Conservation (phyloP, 139 green algal species). For the Edaphochlamys debaryana region DNA sequence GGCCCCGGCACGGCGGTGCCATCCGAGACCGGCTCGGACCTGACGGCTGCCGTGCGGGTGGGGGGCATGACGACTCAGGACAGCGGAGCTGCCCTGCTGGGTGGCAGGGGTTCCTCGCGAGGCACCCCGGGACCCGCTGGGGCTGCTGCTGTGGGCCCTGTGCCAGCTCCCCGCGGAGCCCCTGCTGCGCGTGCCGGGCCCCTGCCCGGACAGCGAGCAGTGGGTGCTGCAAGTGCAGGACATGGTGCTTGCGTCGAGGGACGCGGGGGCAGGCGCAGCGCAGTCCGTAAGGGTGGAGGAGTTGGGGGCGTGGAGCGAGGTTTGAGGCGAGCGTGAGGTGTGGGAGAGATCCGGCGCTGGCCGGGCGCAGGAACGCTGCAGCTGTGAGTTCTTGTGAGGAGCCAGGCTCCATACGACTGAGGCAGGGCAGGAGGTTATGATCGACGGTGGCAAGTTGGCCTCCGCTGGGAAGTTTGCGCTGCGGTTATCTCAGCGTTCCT, state of each 20-base stretch:
- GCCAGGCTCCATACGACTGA: too few relatives aligned
- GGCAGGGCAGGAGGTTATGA: too few relatives aligned
- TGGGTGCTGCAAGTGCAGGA: slow-evolving; percentile 28
- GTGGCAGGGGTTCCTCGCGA: not conserved
- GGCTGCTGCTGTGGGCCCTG: slow-evolving; percentile 43
- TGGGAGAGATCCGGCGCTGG: too few relatives aligned
- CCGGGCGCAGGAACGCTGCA: too few relatives aligned
- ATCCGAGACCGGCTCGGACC: not conserved
- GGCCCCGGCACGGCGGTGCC: not conserved
- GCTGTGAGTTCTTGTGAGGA: too few relatives aligned
- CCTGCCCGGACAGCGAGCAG: slow-evolving; percentile 8
- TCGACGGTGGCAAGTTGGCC: too few relatives aligned
- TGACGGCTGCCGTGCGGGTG: not conserved
- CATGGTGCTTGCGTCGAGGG: not conserved
- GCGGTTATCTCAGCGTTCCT: too few relatives aligned
- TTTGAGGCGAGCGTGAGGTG: too few relatives aligned
- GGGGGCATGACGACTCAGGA: not conserved
- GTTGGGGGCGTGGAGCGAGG: too few relatives aligned
- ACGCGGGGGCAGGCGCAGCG: not conserved
- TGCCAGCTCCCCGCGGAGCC: slow-evolving; percentile 22
- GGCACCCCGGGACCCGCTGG: slow-evolving; percentile 27
- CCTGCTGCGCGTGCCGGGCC: not conserved
- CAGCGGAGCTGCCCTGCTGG: not conserved
- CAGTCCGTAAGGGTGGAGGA: too few relatives aligned
- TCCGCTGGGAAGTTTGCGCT: too few relatives aligned